Percentiles rank a stretch among this genome's conserved stretches.
phyloP scores from a whole-genome alignment of 2,329 filamentous ascomycete genomes.

The Monilinia polystroma region DNA sequence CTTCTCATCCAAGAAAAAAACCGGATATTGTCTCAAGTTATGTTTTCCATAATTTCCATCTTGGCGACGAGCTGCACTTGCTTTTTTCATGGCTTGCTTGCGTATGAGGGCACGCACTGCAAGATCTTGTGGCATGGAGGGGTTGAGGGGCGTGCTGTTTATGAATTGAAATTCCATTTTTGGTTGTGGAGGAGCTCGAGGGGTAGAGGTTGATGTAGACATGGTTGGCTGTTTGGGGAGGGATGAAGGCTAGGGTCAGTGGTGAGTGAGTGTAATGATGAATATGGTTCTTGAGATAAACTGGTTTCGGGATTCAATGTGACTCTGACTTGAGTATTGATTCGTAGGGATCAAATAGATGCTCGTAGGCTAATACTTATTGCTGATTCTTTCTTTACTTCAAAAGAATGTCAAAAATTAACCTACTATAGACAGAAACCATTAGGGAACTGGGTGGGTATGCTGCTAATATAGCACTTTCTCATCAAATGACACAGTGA shows the following conservation, averaged over 20 bases:
- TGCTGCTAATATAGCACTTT: neutral
- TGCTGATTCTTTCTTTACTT: neutral
- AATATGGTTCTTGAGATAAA: neutral
- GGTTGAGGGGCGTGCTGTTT: constrained; percentile 34
- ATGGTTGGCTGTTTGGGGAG: constrained; percentile 22
- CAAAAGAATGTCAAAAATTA: neutral
- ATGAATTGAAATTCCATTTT: constrained; percentile 34
- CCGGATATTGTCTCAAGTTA: constrained; percentile 38
- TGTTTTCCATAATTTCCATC: constrained; percentile 40
- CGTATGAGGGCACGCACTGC: constrained; percentile 39
- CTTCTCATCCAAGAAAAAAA: constrained; percentile 30
- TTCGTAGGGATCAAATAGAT: neutral
- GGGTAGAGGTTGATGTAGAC: neutral
- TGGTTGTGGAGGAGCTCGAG: neutral
- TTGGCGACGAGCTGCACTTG: constrained; percentile 38
- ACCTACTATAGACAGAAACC: neutral
- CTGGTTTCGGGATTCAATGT: neutral
- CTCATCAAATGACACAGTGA: neutral
- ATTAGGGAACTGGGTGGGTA: neutral
- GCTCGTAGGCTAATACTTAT: constrained; percentile 3
- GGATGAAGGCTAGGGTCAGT: neutral
- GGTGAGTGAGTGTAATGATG: neutral
- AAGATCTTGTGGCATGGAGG: constrained; percentile 31
- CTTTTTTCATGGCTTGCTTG: constrained; percentile 44
- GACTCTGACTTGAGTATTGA: neutral